Evolutionary conservation across 2,329 filamentous ascomycete genomes (phyloP).

Genomic region (Pseudogymnoascus sp.): DNA sequence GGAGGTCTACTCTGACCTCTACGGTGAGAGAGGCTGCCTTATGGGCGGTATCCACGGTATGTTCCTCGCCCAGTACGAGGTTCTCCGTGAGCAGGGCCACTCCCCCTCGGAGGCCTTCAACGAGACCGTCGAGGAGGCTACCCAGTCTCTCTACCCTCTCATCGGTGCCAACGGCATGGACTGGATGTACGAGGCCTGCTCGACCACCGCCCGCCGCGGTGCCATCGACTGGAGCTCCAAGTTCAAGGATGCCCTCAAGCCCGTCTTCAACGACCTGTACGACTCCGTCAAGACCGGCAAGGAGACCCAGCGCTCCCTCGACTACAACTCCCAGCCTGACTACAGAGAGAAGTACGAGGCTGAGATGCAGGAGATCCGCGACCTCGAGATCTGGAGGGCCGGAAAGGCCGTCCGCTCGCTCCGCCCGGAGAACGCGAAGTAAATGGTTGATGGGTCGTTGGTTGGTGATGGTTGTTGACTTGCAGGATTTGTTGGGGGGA

Average conservation of each 20-base stretch:
- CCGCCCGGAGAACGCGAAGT: constrained; percentile 81
- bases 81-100: constrained; percentile 97
- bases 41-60: constrained; percentile 99
- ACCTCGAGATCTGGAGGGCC: constrained; percentile 97
- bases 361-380: constrained; percentile 97
- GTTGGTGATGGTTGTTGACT: constrained; percentile 17
- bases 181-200: constrained; percentile 99
- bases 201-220: constrained; percentile 93
- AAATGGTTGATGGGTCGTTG: constrained; percentile 14
- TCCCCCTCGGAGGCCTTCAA: constrained; percentile 98
- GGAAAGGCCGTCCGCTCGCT: constrained; percentile 92
- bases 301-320: constrained; percentile 93
- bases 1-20: constrained; percentile 99
- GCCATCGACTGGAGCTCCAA: constrained; percentile 96
- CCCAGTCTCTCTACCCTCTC: constrained; percentile 93
- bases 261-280: constrained; percentile 96
- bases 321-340: constrained; percentile 92
- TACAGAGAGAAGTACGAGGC: constrained; percentile 97
- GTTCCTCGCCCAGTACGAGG: constrained; percentile 99
- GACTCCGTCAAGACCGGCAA: constrained; percentile 82
- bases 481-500: constrained; percentile 5
- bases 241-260: constrained; percentile 98
- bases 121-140: constrained; percentile 99
- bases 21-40: constrained; percentile 98
- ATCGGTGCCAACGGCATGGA: constrained; percentile 98